Evolutionary conservation across 495 filamentous ascomycete species (phyloP).

Genomic region (Margaritispora aquatica): DNA sequence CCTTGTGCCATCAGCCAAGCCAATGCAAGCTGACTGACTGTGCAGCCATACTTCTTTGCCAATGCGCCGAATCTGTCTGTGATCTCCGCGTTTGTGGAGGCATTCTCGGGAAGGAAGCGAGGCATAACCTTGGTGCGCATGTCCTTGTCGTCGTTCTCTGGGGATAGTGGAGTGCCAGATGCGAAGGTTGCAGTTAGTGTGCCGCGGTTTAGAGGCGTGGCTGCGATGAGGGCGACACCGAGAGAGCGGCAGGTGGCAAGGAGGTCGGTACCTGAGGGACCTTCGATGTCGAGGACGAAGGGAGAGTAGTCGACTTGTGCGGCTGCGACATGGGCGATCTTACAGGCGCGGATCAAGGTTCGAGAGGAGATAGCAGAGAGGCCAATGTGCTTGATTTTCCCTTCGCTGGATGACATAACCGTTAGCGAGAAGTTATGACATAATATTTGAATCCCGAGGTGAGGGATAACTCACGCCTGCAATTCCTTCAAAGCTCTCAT

Average conservation of each 20-base stretch:
- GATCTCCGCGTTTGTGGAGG: conserved; percentile 42
- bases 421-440: conserved; percentile 38
- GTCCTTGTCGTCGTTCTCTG: conserved; percentile 33
- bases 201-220: conserved; percentile 54
- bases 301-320: conserved; percentile 60
- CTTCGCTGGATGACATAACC: conserved; percentile 37
- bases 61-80: conserved; percentile 35
- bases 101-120: conserved; percentile 44
- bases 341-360: conserved; percentile 53
- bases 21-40: conserved; percentile 43
- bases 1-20: conserved; percentile 57
- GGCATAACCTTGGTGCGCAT: conserved; percentile 33
- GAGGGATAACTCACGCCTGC: conserved; percentile 14
- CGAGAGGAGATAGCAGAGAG: conserved; percentile 48
- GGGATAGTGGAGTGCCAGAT: conserved; percentile 30
- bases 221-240: conserved; percentile 54
- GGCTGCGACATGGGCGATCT: conserved; percentile 51
- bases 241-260: conserved; percentile 52
- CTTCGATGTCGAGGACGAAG: conserved; percentile 53
- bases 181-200: conserved; percentile 34
- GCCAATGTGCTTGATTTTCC: conserved; percentile 56
- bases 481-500: conserved; percentile 40
- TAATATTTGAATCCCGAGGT: not conserved
- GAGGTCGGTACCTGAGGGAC: conserved; percentile 30
- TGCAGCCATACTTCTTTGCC: conserved; percentile 41